Base-by-base conservation (phyloP, 805 yeast genomes). In the Metschnikowia peoriensis region DNA sequence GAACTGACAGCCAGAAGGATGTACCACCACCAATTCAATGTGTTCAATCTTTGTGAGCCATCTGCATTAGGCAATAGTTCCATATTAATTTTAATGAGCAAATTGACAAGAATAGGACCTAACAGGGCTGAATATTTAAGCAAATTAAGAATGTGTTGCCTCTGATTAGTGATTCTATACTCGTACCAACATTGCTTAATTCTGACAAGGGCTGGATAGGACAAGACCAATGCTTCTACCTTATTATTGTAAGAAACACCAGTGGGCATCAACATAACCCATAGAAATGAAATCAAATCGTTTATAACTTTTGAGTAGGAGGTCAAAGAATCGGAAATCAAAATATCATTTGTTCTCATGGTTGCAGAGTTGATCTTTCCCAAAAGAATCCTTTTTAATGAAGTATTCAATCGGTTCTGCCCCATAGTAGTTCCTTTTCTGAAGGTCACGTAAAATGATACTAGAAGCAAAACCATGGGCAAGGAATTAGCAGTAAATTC, bases 131-230 rank as follows among this genome's bases (percentile, higher is more conserved):
- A 70, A 67, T 94, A 96, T 69, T 94, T 94, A 58, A 83, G 50
- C 43, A 89, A 80, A 64, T 94, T 94, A 52, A 80, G 73, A 17
- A 91, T 60, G 64, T 90, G 93, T 47, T 75, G 75, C 40, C 52
- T 70, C 40, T 84, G 78, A 5, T 75, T 67, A 9, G 86, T 77
- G 46, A 73, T 64, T 11, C 69, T 61, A 63, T 76, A 90, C 63
- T 94, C 99, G 48, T 71, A 70, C 61, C 85, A 65, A 67, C 98
- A 94, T 70, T 94, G 99, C 44, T 81, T 80, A 28, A 93, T 76
- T 62, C 99, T 79, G 29, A 93, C 82, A n/a, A 81, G 62, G 7
- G 84, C 79, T 0, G 99, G 99, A 8, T 84, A 67, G 27, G 72
- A 44, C 59, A 73, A 53, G 52, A 68, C 60, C 40, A 70, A 37